Percentiles rank a stretch among this genome's conserved stretches.
These are phyloP conservation scores for Cryptococcus hybrid DNA, from an alignment of 1,284 basidiomycete species.

Conservation along the genomic window DNA sequence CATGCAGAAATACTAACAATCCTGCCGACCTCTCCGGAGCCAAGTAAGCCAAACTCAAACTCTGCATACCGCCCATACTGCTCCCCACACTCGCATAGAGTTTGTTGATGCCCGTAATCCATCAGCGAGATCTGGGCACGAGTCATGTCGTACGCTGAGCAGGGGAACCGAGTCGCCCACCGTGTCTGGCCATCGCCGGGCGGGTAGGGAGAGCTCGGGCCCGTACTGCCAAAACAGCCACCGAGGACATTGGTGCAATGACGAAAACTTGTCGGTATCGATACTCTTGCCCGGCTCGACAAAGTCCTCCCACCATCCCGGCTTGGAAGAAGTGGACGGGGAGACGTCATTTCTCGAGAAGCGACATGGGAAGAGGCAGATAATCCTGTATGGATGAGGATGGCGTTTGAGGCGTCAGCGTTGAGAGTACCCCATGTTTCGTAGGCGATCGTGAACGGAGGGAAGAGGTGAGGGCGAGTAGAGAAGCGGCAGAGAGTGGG, in stretches of 20 bases:
- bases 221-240: slow-evolving; percentile 96
- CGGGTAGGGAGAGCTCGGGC: slow-evolving; percentile 71
- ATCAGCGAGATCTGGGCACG: slow-evolving; percentile 85
- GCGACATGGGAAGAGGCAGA: slow-evolving; percentile 96
- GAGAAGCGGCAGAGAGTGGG: slow-evolving; percentile 61
- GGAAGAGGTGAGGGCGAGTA: slow-evolving; percentile 71
- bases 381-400: slow-evolving; percentile 95
- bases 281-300: slow-evolving; percentile 92
- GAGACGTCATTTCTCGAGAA: slow-evolving; percentile 72
- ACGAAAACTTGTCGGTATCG: slow-evolving; percentile 92
- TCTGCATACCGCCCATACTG: slow-evolving; percentile 98
- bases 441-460: slow-evolving; percentile 75
- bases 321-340: slow-evolving; percentile 50
- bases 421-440: slow-evolving; percentile 96
- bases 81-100: slow-evolving; percentile 91
- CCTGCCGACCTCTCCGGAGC: slow-evolving; percentile 83
- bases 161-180: slow-evolving; percentile 92
- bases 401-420: slow-evolving; percentile 74
- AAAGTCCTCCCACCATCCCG: slow-evolving; percentile 98
- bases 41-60: slow-evolving; percentile 92
- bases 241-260: slow-evolving; percentile 98
- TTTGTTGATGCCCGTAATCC: slow-evolving; percentile 74
- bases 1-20: slow-evolving; percentile 93
- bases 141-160: slow-evolving; percentile 88
- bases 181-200: slow-evolving; percentile 58